Evolutionary conservation across 768 basidiomycete species (phyloP), one percentile per base, ranked within the genome.

Genomic region (Cyclocybe cylindracea): DNA sequence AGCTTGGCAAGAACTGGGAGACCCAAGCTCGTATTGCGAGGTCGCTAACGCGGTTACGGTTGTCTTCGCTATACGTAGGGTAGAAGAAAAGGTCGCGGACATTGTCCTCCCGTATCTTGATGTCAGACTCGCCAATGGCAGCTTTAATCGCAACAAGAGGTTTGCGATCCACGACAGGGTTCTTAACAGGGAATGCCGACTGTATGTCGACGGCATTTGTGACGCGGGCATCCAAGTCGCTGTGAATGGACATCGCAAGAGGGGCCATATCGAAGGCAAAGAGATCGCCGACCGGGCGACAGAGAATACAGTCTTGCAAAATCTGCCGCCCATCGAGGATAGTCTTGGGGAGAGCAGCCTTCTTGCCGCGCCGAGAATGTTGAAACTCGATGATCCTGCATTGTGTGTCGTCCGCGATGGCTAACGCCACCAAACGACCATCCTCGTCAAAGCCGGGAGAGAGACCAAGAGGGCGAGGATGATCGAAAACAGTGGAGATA

Each of bases 131-230:
- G 31, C 76, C 79, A 2, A 79, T 59, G 24, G 76, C 67, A 1
- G 61, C 70, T 54, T 70, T 61, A 55, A 85, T 75, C 0, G 75
- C 69, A 2, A 62, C 65, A 6, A 76, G 46, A 5, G 81, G 77
- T 35, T 70, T 68, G 31, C 79, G 74, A 43, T 68, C 63, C 5
- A 62, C 53, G 7, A 68, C 68, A 6, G 24, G 24, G 24, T 24
- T 24, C 24, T 24, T 24, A 24, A 24, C 24, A 24, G 71, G 66
- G 57, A 78, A 77, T 2, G 71, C 76, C 4, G 78, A 79, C 56
- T 86, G 83, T 16, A 87, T 74, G 58, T 86, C 83, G 36, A 86
- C 63, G n/a, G 73, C 83, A 31, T 77, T 72, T 6, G 65, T 60
- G 39, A 86, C 57, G 36, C 73, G 73, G 18, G 85, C 56, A 2